Conservation (phyloP, 805 yeast species). For the Zygotorulaspora chibaensis region DNA sequence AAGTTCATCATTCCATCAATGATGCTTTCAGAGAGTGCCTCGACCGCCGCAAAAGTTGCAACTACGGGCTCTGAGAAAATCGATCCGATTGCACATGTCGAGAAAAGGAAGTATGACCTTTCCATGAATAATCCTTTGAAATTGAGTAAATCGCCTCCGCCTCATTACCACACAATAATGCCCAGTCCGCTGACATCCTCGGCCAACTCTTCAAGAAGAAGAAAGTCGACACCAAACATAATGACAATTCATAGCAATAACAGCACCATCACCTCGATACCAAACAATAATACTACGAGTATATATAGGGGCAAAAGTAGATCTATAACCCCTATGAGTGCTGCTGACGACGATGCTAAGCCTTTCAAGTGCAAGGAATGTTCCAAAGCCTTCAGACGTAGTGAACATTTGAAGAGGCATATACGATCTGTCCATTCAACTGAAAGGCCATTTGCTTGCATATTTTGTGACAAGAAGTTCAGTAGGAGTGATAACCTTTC, state of each 20-base stretch:
- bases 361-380: constrained; percentile 39
- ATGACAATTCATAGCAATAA: constrained; percentile 10
- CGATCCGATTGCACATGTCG: constrained; percentile 7
- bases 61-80: constrained; percentile 22
- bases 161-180: constrained; percentile 9
- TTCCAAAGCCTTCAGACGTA: constrained; percentile 48
- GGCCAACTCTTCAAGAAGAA: constrained; percentile 9
- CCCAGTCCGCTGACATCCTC: constrained; percentile 6
- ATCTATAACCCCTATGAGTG: constrained; percentile 15
- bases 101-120: constrained; percentile 14
- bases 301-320: constrained; percentile 10
- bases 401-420: constrained; percentile 65
- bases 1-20: constrained; percentile 30
- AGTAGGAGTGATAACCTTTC: constrained; percentile 64
- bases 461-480: constrained; percentile 54
- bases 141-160: constrained; percentile 11
- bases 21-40: constrained; percentile 28
- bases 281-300: background rate
- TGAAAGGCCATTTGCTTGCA: constrained; percentile 56
- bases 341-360: constrained; percentile 32
- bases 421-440: constrained; percentile 60
- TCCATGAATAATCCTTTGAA: constrained; percentile 10
- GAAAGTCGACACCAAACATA: constrained; percentile 16
- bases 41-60: constrained; percentile 27
- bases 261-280: background rate